Evolutionary conservation across 1,139 yeast genomes (phyloP).

Genomic region (Yamadazyma kanchanaburiensis): DNA sequence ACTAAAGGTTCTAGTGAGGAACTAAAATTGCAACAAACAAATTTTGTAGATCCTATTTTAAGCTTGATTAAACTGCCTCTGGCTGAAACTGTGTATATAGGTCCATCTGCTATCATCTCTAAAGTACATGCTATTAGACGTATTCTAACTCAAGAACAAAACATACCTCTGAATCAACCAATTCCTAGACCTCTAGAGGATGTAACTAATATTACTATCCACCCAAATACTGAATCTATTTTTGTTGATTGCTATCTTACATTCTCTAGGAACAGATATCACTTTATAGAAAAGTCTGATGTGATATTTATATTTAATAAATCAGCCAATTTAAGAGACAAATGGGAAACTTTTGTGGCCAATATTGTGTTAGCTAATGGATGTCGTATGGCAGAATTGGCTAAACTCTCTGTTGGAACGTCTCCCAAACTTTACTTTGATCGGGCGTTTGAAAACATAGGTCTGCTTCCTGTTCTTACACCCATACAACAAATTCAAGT

Average conservation of each 20-base stretch:
- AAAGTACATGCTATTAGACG: conserved; percentile 14
- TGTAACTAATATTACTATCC: conserved; percentile 3
- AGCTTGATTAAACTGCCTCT: conserved; percentile 9
- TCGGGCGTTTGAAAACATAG: conserved; percentile 8
- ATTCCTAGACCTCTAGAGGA: conserved; percentile 5
- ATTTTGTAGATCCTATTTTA: conserved; percentile 8
- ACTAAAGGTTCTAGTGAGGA: conserved; percentile 4
- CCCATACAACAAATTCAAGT: conserved; percentile 12
- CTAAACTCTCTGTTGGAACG: conserved; percentile 7
- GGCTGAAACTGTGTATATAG: conserved; percentile 7
- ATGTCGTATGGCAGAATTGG: conserved; percentile 11
- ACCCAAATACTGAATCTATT: conserved; percentile 7
- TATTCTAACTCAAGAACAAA: conserved; percentile 12
- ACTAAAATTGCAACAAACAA: conserved; percentile 1
- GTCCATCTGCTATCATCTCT: conserved; percentile 13
- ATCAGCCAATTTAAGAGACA: conserved; percentile 4
- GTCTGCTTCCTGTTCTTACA: conserved; percentile 3
- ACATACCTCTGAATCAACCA: conserved; percentile 6
- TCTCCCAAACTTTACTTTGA: conserved; percentile 12
- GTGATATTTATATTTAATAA: conserved; percentile 6
- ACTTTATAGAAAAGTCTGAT: conserved; percentile 10
- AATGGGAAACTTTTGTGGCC: conserved; percentile 11
- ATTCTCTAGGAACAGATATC: conserved; percentile 12
- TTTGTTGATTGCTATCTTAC: conserved; percentile 10
- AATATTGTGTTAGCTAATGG: conserved; percentile 12